These are phyloP conservation scores for Entamoeba dispar DNA, from an alignment of 208 protist genomes.

Conservation along the genomic window DNA sequence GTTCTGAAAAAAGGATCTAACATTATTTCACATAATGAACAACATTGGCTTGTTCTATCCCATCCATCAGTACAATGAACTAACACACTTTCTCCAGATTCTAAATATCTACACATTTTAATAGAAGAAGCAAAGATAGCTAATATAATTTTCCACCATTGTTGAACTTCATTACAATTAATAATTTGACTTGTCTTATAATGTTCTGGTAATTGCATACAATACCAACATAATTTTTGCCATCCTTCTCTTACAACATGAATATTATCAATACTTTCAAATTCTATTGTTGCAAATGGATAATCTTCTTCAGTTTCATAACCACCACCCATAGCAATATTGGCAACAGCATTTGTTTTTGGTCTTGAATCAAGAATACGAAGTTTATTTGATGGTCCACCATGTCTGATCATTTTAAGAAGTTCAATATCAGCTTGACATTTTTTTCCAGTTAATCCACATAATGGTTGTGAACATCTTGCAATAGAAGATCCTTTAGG, in stretches of 20 bases:
- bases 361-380: neutral
- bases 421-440: neutral
- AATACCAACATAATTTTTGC: neutral
- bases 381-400: neutral
- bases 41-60: constrained; percentile 70
- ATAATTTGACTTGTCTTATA: neutral
- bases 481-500: neutral
- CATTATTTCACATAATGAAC: constrained; percentile 53
- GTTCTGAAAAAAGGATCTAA: constrained; percentile 70
- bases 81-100: constrained; percentile 18
- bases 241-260: neutral
- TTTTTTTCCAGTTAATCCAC: neutral
- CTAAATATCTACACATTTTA: neutral
- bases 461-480: neutral
- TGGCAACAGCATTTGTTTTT: neutral
- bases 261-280: neutral
- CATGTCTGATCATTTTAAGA: neutral
- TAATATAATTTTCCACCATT: constrained; percentile 29
- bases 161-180: neutral
- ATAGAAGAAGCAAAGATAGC: constrained; percentile 13
- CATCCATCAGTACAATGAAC: constrained; percentile 65
- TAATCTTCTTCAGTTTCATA: neutral
- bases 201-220: neutral
- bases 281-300: neutral
- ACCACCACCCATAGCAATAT: neutral